A percentile compares a stretch with the other conserved stretches of the same genome.
Evolutionary conservation across 2,329 filamentous ascomycete genomes (phyloP).

Genomic region (Dothiorella sarmentorum): DNA sequence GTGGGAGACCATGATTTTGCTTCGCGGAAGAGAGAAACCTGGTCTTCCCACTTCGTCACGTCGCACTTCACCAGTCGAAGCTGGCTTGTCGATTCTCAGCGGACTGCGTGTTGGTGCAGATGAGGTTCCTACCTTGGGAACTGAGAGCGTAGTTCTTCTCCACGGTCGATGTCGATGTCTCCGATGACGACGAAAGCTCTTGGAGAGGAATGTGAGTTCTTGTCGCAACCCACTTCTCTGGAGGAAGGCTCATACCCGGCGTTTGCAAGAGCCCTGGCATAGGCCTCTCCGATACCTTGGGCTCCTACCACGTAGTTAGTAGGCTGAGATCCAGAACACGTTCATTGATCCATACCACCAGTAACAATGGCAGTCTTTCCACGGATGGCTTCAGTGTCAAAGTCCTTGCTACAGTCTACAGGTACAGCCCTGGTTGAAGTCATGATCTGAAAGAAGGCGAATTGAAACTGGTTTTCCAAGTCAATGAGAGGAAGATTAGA

Average conservation of each 20-base stretch:
- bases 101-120: background rate
- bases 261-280: background rate
- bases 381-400: background rate
- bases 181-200: background rate
- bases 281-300: slow-evolving; percentile 1
- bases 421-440: background rate
- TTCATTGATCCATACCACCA: background rate
- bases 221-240: background rate
- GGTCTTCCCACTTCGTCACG: slow-evolving; percentile 44
- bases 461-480: too few relatives aligned
- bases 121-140: background rate
- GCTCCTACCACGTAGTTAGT: background rate
- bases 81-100: slow-evolving; percentile 18
- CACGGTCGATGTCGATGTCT: background rate
- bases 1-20: slow-evolving; percentile 37
- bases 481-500: too few relatives aligned
- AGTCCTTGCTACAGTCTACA: background rate
- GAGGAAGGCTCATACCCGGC: background rate
- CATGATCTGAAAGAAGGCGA: too few relatives aligned
- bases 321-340: background rate
- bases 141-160: background rate
- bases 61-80: slow-evolving; percentile 42
- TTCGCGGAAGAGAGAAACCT: slow-evolving; percentile 41
- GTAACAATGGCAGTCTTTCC: slow-evolving; percentile 1
- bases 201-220: background rate